These are phyloP conservation scores for Raphanus hybrid DNA, from an alignment of 441 rosid species.

Conservation along the genomic window DNA sequence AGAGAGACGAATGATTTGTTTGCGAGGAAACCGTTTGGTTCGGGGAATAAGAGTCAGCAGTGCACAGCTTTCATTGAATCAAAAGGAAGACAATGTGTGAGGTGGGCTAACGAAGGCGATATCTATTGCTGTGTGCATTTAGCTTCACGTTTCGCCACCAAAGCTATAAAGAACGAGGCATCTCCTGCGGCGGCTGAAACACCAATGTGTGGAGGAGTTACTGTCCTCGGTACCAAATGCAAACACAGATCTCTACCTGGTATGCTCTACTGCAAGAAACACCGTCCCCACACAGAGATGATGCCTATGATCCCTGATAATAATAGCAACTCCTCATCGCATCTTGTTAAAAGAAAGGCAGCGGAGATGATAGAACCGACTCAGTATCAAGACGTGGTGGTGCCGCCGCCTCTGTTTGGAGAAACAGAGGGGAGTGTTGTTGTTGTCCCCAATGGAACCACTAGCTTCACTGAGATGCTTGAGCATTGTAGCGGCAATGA, in stretches of 20 bases:
- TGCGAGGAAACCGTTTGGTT: conserved; percentile 52
- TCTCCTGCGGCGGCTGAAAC: conserved; percentile 53
- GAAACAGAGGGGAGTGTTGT: neutral
- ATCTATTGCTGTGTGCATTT: conserved; percentile 97
- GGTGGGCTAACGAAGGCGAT: conserved; percentile 99
- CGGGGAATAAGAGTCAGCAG: conserved; percentile 73
- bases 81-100: conserved; percentile 95
- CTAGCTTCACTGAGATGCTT: conserved; percentile 51
- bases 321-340: conserved; percentile 41
- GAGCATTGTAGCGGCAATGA: conserved; percentile 50
- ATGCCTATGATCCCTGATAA: conserved; percentile 29
- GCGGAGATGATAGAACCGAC: conserved; percentile 51
- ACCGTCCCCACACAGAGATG: conserved; percentile 64
- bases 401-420: conserved; percentile 24
- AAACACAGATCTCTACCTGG: conserved; percentile 94
- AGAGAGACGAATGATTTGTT: conserved; percentile 23
- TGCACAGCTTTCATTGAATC: conserved; percentile 94
- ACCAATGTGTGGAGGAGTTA: conserved; percentile 92
- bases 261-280: conserved; percentile 86
- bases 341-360: conserved; percentile 62
- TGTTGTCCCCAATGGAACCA: conserved; percentile 43
- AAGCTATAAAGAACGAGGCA: conserved; percentile 59
- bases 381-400: conserved; percentile 56
- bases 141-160: conserved; percentile 87
- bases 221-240: conserved; percentile 96